phyloP scores from a whole-genome alignment of 148 eudicot species.

The Cornus suecica region DNA sequence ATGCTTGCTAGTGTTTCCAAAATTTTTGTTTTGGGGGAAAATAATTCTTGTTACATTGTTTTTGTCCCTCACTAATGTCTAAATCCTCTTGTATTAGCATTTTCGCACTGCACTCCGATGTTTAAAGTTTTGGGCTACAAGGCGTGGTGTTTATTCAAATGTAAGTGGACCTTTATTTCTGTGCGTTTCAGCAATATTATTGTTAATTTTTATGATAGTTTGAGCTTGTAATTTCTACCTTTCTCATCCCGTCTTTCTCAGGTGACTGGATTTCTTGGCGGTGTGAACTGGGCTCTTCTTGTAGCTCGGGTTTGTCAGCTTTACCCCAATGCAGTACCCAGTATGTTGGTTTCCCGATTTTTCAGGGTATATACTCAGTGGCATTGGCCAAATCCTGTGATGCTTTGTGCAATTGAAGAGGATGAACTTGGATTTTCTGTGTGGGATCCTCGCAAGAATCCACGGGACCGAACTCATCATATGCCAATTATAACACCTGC shows the following conservation, averaged over 20 bases:
- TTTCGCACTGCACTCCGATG: slow-evolving; percentile 81
- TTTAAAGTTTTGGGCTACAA: slow-evolving; percentile 86
- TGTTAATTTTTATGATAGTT: neutral
- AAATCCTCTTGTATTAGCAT: slow-evolving; percentile 37
- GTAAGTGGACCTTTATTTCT: slow-evolving; percentile 36
- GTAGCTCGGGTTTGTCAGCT: slow-evolving; percentile 90
- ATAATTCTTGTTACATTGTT: neutral
- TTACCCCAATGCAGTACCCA: slow-evolving; percentile 87
- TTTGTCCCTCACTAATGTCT: neutral
- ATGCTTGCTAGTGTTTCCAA: neutral
- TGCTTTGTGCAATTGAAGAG: slow-evolving; percentile 84
- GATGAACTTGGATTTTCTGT: slow-evolving; percentile 75
- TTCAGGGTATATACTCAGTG: slow-evolving; percentile 85
- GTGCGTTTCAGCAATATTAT: neutral
- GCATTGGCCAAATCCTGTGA: slow-evolving; percentile 97
- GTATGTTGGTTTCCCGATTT: slow-evolving; percentile 86
- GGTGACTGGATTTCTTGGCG: slow-evolving; percentile 97
- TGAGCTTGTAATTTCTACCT: neutral
- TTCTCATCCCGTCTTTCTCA: slow-evolving; percentile 17
- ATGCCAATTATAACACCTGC: slow-evolving; percentile 99
- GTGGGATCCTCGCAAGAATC: slow-evolving; percentile 90
- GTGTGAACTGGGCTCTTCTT: slow-evolving; percentile 93
- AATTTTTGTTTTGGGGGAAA: neutral
- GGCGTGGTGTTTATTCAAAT: slow-evolving; percentile 86
- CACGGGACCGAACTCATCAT: slow-evolving; percentile 72